Percentiles rank a stretch among this genome's conserved stretches.
Evolutionary conservation across 1,139 yeast genomes (phyloP).

Genomic region (Hansenula lynferdii): DNA sequence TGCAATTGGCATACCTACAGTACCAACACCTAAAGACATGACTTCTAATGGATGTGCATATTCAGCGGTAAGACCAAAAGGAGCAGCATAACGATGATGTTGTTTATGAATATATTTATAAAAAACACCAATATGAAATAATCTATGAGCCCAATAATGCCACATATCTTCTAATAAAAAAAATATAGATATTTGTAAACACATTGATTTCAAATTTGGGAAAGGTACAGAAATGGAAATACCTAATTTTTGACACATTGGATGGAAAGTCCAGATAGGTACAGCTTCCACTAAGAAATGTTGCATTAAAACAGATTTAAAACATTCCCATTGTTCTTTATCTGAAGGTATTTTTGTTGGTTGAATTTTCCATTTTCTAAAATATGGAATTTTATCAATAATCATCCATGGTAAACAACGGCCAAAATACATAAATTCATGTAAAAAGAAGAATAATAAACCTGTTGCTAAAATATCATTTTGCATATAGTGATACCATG

Average conservation of each 20-base stretch:
- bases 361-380: slow-evolving; percentile 77
- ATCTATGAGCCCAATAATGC: slow-evolving; percentile 95
- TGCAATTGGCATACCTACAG: slow-evolving; percentile 87
- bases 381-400: slow-evolving; percentile 70
- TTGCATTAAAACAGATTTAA: slow-evolving; percentile 74
- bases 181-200: slow-evolving; percentile 63
- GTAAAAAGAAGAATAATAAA: slow-evolving; percentile 62
- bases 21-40: slow-evolving; percentile 84
- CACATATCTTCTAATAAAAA: slow-evolving; percentile 87
- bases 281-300: slow-evolving; percentile 90
- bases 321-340: slow-evolving; percentile 88
- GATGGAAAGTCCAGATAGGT: slow-evolving; percentile 96
- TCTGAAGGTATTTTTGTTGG: slow-evolving; percentile 71
- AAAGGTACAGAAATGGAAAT: slow-evolving; percentile 78
- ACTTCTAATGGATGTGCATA: slow-evolving; percentile 96
- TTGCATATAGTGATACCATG: slow-evolving; percentile 68
- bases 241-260: slow-evolving; percentile 73
- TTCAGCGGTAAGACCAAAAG: slow-evolving; percentile 94
- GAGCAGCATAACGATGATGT: slow-evolving; percentile 96
- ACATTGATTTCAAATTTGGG: slow-evolving; percentile 57
- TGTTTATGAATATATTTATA: slow-evolving; percentile 92
- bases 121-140: slow-evolving; percentile 78
- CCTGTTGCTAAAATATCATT: slow-evolving; percentile 86
- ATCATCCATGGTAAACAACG: slow-evolving; percentile 83
- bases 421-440: slow-evolving; percentile 79